Percentiles rank a stretch among this genome's conserved stretches.
Evolutionary conservation across 2,329 filamentous ascomycete species (phyloP).

Genomic region (Chaetomium sp.): DNA sequence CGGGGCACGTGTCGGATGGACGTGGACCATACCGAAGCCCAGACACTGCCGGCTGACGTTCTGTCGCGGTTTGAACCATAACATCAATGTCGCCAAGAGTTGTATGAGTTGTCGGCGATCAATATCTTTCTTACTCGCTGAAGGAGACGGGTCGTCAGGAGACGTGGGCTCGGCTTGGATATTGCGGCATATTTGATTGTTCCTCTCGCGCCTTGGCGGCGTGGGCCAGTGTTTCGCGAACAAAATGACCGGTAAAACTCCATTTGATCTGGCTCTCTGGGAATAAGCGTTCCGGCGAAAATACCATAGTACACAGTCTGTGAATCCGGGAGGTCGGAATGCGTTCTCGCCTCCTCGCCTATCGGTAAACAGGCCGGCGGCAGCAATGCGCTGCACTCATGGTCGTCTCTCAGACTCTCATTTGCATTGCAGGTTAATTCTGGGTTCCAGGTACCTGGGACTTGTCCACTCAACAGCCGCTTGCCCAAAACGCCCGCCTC

Average conservation of each 20-base stretch:
- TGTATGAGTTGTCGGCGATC: not conserved
- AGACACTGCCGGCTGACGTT: no score
- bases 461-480: constrained; percentile 1
- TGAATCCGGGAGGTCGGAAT: no score
- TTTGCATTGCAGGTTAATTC: no score
- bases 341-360: no score
- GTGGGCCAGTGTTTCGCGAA: not conserved
- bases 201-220: constrained; percentile 21
- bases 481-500: constrained; percentile 12
- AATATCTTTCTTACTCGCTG: not conserved
- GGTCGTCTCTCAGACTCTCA: no score
- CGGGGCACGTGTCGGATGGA: not conserved
- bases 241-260: not conserved
- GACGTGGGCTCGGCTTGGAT: constrained; percentile 14
- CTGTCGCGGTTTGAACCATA: no score
- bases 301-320: no score
- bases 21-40: not conserved
- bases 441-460: not conserved
- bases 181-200: constrained; percentile 24
- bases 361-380: no score
- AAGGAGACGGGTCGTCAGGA: constrained; percentile 3
- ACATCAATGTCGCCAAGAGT: no score
- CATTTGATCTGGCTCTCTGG: not conserved
- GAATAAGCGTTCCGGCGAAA: not conserved
- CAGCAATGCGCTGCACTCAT: no score